These are phyloP conservation scores for Fusarium torreyae DNA, from an alignment of 2,329 filamentous ascomycete genomes.

Conservation along the genomic window DNA sequence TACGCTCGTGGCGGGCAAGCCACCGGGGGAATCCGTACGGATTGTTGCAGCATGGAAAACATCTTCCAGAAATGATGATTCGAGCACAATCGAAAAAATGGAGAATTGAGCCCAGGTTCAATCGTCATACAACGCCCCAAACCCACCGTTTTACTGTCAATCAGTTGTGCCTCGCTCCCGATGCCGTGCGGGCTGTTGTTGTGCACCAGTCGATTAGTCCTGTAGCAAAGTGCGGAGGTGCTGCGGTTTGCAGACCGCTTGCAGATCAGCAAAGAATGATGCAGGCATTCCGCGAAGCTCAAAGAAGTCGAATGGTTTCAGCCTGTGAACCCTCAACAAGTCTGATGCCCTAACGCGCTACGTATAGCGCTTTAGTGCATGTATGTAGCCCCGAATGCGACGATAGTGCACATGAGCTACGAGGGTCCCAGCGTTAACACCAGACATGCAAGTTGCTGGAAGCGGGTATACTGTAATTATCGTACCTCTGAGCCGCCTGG, in stretches of 20 bases:
- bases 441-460: conserved; percentile 44
- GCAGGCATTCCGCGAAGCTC: conserved; percentile 36
- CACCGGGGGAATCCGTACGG: conserved; percentile 28
- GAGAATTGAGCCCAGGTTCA: conserved; percentile 17
- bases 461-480: conserved; percentile 22
- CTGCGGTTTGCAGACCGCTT: conserved; percentile 41
- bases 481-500: conserved; percentile 5
- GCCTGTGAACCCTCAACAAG: conserved; percentile 43
- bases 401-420: conserved; percentile 17
- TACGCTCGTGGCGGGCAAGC: conserved; percentile 38
- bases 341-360: conserved; percentile 42
- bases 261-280: conserved; percentile 43
- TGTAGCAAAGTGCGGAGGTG: conserved; percentile 36
- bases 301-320: conserved; percentile 39
- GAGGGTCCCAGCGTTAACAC: conserved; percentile 34
- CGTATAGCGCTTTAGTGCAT: conserved; percentile 40
- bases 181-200: conserved; percentile 24
- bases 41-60: conserved; percentile 28
- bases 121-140: conserved; percentile 27
- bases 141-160: conserved; percentile 31
- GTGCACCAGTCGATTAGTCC: conserved; percentile 20
- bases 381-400: conserved; percentile 38
- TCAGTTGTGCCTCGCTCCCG: conserved; percentile 20
- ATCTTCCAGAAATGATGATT: conserved; percentile 24
- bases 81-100: conserved; percentile 11